Conservation (phyloP, 2,329 filamentous ascomycete species). For the Aspergillus flavus region DNA sequence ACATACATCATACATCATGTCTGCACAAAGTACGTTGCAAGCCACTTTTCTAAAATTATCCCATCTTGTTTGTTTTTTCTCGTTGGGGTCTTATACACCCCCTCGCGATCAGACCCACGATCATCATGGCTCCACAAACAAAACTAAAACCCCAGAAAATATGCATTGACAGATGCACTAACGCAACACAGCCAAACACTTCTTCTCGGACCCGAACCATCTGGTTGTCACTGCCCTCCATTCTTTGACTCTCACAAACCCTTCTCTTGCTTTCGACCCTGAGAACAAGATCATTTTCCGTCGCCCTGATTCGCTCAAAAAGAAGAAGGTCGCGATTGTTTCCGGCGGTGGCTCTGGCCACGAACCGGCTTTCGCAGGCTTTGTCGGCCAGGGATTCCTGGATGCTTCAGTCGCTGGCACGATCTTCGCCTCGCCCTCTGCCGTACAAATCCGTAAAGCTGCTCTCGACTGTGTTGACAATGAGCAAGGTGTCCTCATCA, state of each 20-base stretch:
- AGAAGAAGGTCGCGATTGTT: constrained; percentile 74
- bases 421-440: constrained; percentile 79
- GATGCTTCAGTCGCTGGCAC: constrained; percentile 82
- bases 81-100: not conserved
- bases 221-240: constrained; percentile 77
- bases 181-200: constrained; percentile 68
- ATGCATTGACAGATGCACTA: constrained; percentile 18
- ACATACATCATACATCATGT: constrained; percentile 28
- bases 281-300: constrained; percentile 84
- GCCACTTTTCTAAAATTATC: not conserved
- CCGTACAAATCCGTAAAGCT: constrained; percentile 78
- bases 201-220: constrained; percentile 79
- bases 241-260: constrained; percentile 80
- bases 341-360: constrained; percentile 89
- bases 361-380: constrained; percentile 83
- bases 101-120: constrained; percentile 13
- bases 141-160: constrained; percentile 6
- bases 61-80: not conserved
- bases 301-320: constrained; percentile 56
- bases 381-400: constrained; percentile 80
- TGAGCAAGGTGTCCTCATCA: constrained; percentile 76
- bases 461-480: constrained; percentile 73
- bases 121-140: constrained; percentile 17
- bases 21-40: constrained; percentile 35
- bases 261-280: constrained; percentile 74